These are phyloP conservation scores for Lactarius quietus DNA, from an alignment of 768 basidiomycete species.

Conservation along the genomic window DNA sequence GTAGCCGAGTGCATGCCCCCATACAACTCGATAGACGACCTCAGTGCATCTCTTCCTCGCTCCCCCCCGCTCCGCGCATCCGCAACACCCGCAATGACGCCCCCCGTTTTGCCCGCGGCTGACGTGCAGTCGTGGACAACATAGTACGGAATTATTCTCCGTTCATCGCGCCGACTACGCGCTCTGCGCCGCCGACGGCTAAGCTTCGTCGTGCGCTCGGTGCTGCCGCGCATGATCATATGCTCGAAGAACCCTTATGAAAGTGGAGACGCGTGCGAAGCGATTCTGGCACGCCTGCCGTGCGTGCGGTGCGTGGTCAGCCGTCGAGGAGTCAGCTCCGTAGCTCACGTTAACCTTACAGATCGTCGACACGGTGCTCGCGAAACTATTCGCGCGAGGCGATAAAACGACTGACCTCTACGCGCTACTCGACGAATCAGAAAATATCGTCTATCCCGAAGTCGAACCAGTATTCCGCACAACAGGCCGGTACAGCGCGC, in stretches of 20 bases:
- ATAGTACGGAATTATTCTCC: conserved; percentile 94
- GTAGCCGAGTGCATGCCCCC: conserved; percentile 65
- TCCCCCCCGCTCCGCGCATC: too few relatives aligned
- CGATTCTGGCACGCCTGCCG: conserved; percentile 31
- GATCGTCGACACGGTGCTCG: conserved; percentile 80
- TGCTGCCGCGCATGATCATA: conserved; percentile 65
- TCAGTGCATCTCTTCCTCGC: too few relatives aligned
- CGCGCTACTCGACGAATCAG: conserved; percentile 52
- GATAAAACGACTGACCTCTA: conserved; percentile 62
- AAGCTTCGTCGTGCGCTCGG: too few relatives aligned
- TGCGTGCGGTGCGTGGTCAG: conserved; percentile 29
- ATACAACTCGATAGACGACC: too few relatives aligned
- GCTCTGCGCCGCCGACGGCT: too few relatives aligned
- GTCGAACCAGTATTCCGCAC: conserved; percentile 54
- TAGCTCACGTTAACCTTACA: conserved; percentile 33
- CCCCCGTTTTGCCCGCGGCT: conserved; percentile 61
- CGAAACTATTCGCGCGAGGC: conserved; percentile 64
- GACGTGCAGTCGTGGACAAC: conserved; percentile 77
- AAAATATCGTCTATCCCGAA: conserved; percentile 52
- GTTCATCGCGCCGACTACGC: too few relatives aligned
- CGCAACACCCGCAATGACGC: conserved; percentile 28
- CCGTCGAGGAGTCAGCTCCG: too few relatives aligned
- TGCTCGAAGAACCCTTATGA: conserved; percentile 67
- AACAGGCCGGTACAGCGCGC: conserved; percentile 48
- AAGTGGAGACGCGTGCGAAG: conserved; percentile 52